Evolutionary conservation across 345 rosid species (phyloP).

Genomic region (Atalantia buxifolia): DNA sequence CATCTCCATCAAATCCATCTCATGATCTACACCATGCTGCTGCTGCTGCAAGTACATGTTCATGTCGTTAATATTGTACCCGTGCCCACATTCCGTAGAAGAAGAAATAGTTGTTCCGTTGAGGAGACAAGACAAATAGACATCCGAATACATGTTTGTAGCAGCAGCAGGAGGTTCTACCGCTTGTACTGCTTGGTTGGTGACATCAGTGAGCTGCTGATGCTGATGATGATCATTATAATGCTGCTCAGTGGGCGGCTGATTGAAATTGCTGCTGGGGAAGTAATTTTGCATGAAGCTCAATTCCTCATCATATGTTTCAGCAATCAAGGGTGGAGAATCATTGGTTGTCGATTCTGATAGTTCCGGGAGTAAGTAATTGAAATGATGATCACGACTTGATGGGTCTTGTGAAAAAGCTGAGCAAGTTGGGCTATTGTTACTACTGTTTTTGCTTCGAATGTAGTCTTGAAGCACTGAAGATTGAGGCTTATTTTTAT

Average conservation of each 20-base stretch:
- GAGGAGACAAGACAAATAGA: conserved; percentile 54
- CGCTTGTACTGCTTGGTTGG: conserved; percentile 12
- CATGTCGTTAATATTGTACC: not conserved
- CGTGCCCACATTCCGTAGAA: not conserved
- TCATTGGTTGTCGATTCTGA: conserved; percentile 24
- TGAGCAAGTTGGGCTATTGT: conserved; percentile 29
- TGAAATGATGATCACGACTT: conserved; percentile 7
- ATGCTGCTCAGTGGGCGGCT: conserved; percentile 15
- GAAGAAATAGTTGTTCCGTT: conserved; percentile 43
- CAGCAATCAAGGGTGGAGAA: conserved; percentile 28
- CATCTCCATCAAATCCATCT: conserved; percentile 98
- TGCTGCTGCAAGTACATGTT: conserved; percentile 16
- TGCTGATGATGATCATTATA: conserved; percentile 5
- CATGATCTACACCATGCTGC: conserved; percentile 8
- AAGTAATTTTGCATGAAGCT: conserved; percentile 64
- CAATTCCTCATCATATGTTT: conserved; percentile 61
- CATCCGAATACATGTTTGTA: conserved; percentile 50
- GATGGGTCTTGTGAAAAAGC: conserved; percentile 31
- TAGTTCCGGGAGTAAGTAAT: conserved; percentile 37
- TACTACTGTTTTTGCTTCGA: conserved; percentile 35
- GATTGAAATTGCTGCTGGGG: conserved; percentile 25
- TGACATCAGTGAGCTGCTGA: not conserved
- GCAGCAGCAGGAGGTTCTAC: conserved; percentile 13
- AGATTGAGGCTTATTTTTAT: conserved; percentile 33
- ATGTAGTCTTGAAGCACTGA: conserved; percentile 84